These are phyloP conservation scores for Pseudogymnoascus sp. DNA, from an alignment of 2,329 filamentous ascomycete genomes.

Conservation along the genomic window DNA sequence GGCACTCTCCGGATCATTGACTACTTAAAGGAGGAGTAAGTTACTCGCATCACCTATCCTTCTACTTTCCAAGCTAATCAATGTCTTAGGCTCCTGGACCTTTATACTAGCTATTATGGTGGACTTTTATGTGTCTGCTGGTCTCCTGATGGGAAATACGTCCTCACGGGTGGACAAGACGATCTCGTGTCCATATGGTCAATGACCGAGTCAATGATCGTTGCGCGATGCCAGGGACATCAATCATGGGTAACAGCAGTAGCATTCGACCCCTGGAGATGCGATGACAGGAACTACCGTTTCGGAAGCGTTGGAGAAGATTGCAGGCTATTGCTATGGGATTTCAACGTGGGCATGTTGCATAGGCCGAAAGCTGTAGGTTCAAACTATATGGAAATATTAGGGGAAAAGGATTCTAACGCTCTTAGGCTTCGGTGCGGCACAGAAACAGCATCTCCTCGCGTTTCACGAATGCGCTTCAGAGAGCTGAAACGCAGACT, in stretches of 20 bases:
- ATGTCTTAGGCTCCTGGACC: conserved; percentile 59
- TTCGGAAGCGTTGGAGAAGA: conserved; percentile 96
- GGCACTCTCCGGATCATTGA: conserved; percentile 84
- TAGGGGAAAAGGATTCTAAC: neutral
- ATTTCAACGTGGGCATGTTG: conserved; percentile 95
- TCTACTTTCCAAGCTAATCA: conserved; percentile 13
- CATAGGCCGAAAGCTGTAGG: conserved; percentile 77
- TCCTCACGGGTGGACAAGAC: conserved; percentile 91
- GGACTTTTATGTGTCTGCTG: conserved; percentile 89
- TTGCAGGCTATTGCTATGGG: conserved; percentile 83
- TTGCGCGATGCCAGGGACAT: conserved; percentile 90
- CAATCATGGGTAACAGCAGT: conserved; percentile 92
- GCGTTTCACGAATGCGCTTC: conserved; percentile 37
- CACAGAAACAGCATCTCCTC: conserved; percentile 45
- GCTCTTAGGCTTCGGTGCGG: conserved; percentile 41
- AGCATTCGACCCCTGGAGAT: conserved; percentile 94
- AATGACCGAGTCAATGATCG: conserved; percentile 69
- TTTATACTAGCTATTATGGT: conserved; percentile 89
- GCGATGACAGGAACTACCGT: conserved; percentile 88
- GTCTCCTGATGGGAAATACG: conserved; percentile 94
- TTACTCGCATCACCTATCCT: conserved; percentile 11
- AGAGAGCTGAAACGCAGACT: conserved; percentile 54
- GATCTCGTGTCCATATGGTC: conserved; percentile 96
- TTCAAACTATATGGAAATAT: conserved; percentile 19
- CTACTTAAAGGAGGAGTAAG: conserved; percentile 80